A percentile compares a stretch with the other conserved stretches of the same genome.
These are phyloP conservation scores for Conringia planisiliqua DNA, from an alignment of 345 rosid species.

Conservation along the genomic window DNA sequence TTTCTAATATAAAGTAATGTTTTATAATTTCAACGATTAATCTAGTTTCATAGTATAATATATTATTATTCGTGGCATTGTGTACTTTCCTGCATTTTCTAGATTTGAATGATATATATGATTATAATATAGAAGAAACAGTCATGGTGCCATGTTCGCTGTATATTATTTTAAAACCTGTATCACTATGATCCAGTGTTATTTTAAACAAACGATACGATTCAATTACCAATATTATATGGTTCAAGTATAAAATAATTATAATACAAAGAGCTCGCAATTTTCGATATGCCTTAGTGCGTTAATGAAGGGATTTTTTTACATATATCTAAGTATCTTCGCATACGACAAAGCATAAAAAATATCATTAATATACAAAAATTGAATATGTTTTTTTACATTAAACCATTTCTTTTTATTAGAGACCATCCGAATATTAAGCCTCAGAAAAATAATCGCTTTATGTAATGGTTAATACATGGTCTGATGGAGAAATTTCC, in stretches of 20 bases:
- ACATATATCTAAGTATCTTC: not conserved
- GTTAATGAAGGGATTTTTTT: constrained; percentile 21
- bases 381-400: not conserved
- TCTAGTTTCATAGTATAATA: constrained; percentile 3
- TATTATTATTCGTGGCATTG: constrained; percentile 12
- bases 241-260: not conserved
- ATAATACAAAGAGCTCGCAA: not conserved
- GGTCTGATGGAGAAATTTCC: constrained; percentile 9
- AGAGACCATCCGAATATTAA: not conserved
- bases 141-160: constrained; percentile 39
- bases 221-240: constrained; percentile 9
- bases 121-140: constrained; percentile 18
- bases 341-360: constrained; percentile 11
- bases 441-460: not conserved
- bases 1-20: constrained; percentile 17
- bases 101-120: constrained; percentile 20
- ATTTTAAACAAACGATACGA: constrained; percentile 13
- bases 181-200: constrained; percentile 9
- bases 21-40: constrained; percentile 16
- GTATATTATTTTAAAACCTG: constrained; percentile 10
- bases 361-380: not conserved
- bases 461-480: constrained; percentile 7
- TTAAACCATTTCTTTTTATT: not conserved
- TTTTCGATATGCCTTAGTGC: constrained; percentile 31
- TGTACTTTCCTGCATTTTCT: constrained; percentile 29